Percentiles rank a stretch among this genome's conserved stretches.
Evolutionary conservation across 768 basidiomycete genomes (phyloP).

Genomic region (Hygrocybe punicea): DNA sequence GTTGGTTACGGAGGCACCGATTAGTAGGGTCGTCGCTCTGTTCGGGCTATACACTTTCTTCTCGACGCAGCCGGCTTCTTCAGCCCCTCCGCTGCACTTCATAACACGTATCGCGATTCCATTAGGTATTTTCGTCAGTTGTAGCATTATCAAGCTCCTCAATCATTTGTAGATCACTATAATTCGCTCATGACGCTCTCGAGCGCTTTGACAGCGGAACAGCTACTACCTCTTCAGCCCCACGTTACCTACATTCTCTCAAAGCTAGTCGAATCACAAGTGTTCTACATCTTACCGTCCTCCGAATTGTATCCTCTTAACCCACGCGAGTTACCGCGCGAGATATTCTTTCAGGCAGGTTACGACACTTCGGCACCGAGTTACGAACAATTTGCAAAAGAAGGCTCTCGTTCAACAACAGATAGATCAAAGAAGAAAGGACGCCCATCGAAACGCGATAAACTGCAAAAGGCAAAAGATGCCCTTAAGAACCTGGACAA

Average conservation of each 20-base stretch:
- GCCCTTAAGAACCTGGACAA: constrained; percentile 48
- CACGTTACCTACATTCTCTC: constrained; percentile 50
- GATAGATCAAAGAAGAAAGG: constrained; percentile 52
- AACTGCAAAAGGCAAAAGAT: constrained; percentile 49
- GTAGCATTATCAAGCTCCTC: constrained; percentile 1
- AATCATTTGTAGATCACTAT: constrained; percentile 50
- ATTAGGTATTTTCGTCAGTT: constrained; percentile 42
- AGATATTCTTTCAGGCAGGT: constrained; percentile 50
- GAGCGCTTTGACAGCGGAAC: constrained; percentile 37
- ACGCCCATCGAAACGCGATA: constrained; percentile 61
- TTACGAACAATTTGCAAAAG: not conserved
- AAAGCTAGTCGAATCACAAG: constrained; percentile 43
- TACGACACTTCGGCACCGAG: not conserved
- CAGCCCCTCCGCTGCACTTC: constrained; percentile 48
- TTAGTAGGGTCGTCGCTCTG: constrained; percentile 57
- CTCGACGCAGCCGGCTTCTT: constrained; percentile 58
- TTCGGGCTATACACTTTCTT: constrained; percentile 72
- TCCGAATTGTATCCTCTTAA: constrained; percentile 49
- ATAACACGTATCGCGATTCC: constrained; percentile 60
- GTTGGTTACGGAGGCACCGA: constrained; percentile 45
- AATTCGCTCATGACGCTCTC: constrained; percentile 49
- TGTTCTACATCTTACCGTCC: constrained; percentile 60
- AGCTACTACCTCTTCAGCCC: constrained; percentile 47
- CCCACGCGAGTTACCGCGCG: constrained; percentile 67
- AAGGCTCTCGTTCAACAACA: not conserved